A percentile compares a stretch with the other conserved stretches of the same genome.
Conservation (phyloP, 148 eudicot genomes). For the Rhododendron williamsianum region DNA sequence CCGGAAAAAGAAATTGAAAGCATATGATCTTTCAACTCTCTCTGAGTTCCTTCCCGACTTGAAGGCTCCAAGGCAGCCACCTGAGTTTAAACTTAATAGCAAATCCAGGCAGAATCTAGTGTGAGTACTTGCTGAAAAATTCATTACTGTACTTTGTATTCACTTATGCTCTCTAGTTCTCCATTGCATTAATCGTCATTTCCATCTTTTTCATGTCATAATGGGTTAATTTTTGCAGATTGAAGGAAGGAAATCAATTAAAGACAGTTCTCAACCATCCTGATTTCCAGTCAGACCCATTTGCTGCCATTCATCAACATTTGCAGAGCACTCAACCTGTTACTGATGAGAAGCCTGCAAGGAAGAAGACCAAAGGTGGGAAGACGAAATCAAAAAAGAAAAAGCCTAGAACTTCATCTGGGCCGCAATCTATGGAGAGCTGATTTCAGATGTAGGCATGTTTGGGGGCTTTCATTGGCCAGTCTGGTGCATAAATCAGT, state of each 20-base stretch:
- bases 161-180: not conserved
- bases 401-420: conserved; percentile 42
- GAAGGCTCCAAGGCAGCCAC: conserved; percentile 29
- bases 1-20: conserved; percentile 63
- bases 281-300: conserved; percentile 67
- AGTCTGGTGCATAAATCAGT: not conserved
- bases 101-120: conserved; percentile 67
- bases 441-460: conserved; percentile 13
- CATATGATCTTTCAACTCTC: conserved; percentile 77
- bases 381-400: conserved; percentile 54
- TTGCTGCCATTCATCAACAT: conserved; percentile 72
- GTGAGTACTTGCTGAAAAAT: conserved; percentile 36
- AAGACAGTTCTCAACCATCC: conserved; percentile 49
- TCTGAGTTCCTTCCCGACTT: conserved; percentile 71
- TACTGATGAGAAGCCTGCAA: conserved; percentile 35
- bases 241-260: conserved; percentile 66
- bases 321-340: conserved; percentile 76
- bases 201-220: not conserved
- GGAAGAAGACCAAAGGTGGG: conserved; percentile 32
- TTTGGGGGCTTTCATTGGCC: not conserved
- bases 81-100: conserved; percentile 47
- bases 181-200: not conserved
- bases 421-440: conserved; percentile 58
- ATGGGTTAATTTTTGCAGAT: conserved; percentile 27
- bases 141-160: not conserved